phyloP scores from a whole-genome alignment of 306 rosid genomes.

The Casuarina glauca region DNA sequence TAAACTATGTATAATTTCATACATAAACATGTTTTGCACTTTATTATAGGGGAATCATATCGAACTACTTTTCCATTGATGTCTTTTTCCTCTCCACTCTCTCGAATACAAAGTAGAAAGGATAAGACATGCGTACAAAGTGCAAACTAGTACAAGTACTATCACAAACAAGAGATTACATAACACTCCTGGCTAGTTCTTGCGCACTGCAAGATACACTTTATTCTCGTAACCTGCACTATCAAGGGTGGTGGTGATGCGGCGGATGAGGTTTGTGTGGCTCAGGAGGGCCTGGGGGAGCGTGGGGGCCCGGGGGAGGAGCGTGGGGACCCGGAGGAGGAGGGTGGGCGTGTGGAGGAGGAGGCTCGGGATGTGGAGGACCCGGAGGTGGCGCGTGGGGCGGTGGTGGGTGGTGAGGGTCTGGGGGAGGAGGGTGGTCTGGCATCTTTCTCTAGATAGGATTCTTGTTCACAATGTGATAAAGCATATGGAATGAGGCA shows the following conservation, averaged over 20 bases:
- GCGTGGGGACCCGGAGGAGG: constrained; percentile 44
- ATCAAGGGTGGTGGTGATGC: constrained; percentile 22
- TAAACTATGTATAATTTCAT: too few species aligned
- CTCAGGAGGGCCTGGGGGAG: constrained; percentile 31
- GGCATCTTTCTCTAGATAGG: constrained; percentile 28
- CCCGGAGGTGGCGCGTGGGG: constrained; percentile 38
- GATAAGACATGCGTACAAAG: not conserved
- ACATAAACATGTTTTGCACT: not conserved
- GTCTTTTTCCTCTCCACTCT: not conserved
- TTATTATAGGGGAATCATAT: too few species aligned
- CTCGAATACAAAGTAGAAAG: not conserved
- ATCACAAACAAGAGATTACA: not conserved
- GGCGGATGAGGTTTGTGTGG: constrained; percentile 44
- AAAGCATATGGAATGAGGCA: too few species aligned
- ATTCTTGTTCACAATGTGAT: not conserved
- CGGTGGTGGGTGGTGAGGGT: constrained; percentile 30
- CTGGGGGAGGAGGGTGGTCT: constrained; percentile 47
- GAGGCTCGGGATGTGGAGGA: constrained; percentile 31
- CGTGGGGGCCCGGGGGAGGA: constrained; percentile 31
- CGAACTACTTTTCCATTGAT: not conserved
- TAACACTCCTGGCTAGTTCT: not conserved
- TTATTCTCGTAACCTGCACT: not conserved
- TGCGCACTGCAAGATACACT: not conserved
- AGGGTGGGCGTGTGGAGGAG: constrained; percentile 30
- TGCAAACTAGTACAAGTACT: not conserved